These are phyloP conservation scores for Blastobotrys aristatus DNA, from an alignment of 1,139 yeast genomes.

Conservation along the genomic window DNA sequence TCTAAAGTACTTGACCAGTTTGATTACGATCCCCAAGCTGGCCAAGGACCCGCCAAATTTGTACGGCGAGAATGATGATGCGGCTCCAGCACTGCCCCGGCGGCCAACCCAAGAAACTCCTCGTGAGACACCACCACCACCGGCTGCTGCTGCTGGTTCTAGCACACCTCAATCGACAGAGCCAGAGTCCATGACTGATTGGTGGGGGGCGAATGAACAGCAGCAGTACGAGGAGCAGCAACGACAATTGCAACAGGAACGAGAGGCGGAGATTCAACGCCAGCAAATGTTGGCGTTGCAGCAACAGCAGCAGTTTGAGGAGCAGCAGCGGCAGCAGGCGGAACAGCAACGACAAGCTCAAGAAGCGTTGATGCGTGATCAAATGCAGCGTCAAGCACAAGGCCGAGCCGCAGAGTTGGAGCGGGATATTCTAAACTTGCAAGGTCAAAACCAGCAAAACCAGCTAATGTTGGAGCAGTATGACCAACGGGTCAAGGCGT, in stretches of 20 bases:
- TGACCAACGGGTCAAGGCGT: conserved; percentile 75
- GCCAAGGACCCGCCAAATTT: conserved; percentile 68
- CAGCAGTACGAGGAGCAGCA: conserved; percentile 48
- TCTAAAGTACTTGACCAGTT: conserved; percentile 72
- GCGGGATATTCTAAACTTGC: conserved; percentile 68
- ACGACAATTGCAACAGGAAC: conserved; percentile 45
- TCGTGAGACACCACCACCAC: conserved; percentile 33
- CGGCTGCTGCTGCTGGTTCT: conserved; percentile 41
- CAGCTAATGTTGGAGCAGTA: conserved; percentile 82
- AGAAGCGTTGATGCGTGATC: conserved; percentile 64
- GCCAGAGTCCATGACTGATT: conserved; percentile 37
- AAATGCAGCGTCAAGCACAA: conserved; percentile 70
- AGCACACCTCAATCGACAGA: too few relatives aligned
- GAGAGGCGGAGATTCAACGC: conserved; percentile 43
- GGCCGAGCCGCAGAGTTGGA: conserved; percentile 79
- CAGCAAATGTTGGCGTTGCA: conserved; percentile 45
- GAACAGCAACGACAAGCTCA: conserved; percentile 76
- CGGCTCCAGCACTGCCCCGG: conserved; percentile 41
- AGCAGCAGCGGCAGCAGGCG: conserved; percentile 57
- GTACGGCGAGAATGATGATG: conserved; percentile 37
- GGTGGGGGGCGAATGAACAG: conserved; percentile 43
- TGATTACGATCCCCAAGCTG: conserved; percentile 81
- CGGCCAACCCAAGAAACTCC: conserved; percentile 40
- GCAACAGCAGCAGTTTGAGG: conserved; percentile 69
- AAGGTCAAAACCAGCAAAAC: conserved; percentile 82